Conservation (phyloP, 257 asterid genomes). For the Solanum tarijense region DNA sequence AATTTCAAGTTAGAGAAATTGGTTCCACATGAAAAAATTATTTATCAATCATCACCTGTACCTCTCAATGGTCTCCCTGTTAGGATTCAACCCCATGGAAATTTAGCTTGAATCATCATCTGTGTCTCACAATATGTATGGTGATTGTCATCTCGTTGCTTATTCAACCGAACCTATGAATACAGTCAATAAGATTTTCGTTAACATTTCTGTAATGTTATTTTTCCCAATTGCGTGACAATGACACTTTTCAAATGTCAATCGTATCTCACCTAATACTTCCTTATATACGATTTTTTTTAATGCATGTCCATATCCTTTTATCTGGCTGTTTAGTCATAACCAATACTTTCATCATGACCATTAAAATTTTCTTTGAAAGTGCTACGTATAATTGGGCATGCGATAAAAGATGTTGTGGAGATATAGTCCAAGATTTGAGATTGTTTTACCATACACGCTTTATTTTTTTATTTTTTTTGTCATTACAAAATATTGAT, state of each 20-base stretch:
- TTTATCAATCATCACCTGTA: slow-evolving; percentile 14
- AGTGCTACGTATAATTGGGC: background rate
- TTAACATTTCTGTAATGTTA: background rate
- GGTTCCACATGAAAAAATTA: slow-evolving; percentile 10
- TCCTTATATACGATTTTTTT: too few relatives aligned
- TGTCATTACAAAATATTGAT: background rate
- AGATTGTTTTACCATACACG: background rate
- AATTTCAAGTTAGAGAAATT: slow-evolving; percentile 13
- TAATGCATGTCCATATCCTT: too few relatives aligned
- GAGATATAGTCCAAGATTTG: too few relatives aligned
- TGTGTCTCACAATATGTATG: background rate
- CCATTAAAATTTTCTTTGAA: too few relatives aligned
- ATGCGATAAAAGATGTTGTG: too few relatives aligned
- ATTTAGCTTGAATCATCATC: background rate
- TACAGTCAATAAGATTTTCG: background rate
- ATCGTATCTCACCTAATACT: background rate
- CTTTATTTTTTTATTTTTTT: too few relatives aligned
- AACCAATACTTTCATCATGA: background rate
- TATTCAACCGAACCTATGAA: too few relatives aligned
- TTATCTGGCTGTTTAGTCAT: background rate
- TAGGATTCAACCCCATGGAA: slow-evolving; percentile 9
- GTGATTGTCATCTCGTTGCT: background rate
- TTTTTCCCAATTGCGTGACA: background rate
- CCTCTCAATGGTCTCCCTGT: slow-evolving; percentile 22
- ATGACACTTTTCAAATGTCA: background rate